Conservation (phyloP, 768 basidiomycete genomes). For the Termitomyces sp. region DNA sequence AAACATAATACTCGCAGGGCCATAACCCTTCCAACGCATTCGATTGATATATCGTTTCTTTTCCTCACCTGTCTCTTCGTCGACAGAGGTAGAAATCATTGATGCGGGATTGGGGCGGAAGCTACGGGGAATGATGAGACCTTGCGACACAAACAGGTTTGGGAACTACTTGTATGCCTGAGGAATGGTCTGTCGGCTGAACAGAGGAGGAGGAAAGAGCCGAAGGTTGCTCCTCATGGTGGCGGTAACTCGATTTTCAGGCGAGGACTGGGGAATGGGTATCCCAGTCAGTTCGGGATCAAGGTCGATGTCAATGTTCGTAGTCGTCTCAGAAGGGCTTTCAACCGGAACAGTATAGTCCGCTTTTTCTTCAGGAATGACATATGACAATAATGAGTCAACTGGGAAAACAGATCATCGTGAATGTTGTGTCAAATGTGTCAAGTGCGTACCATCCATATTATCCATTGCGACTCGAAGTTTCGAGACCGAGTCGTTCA, state of each 20-base stretch:
- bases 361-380: conserved; percentile 61
- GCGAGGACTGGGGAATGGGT: conserved; percentile 8
- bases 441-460: conserved; percentile 67
- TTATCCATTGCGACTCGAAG: conserved; percentile 69
- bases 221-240: conserved; percentile 53
- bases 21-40: conserved; percentile 82
- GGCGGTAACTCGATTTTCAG: conserved; percentile 5
- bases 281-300: conserved; percentile 40
- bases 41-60: conserved; percentile 79
- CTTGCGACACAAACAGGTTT: neutral
- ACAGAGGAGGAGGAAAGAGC: conserved; percentile 84
- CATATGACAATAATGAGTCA: conserved; percentile 64
- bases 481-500: conserved; percentile 61
- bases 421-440: neutral
- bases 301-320: conserved; percentile 34
- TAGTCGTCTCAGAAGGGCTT: conserved; percentile 13
- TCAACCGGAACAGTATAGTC: conserved; percentile 42
- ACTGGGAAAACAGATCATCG: conserved; percentile 39
- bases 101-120: conserved; percentile 79
- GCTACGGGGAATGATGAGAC: conserved; percentile 27
- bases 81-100: conserved; percentile 56
- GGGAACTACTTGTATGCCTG: conserved; percentile 70
- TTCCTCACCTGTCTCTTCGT: conserved; percentile 77
- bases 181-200: conserved; percentile 75
- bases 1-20: conserved; percentile 67